Base-by-base conservation (phyloP, 179 eudicot genomes). In the Silene noctiflora region DNA sequence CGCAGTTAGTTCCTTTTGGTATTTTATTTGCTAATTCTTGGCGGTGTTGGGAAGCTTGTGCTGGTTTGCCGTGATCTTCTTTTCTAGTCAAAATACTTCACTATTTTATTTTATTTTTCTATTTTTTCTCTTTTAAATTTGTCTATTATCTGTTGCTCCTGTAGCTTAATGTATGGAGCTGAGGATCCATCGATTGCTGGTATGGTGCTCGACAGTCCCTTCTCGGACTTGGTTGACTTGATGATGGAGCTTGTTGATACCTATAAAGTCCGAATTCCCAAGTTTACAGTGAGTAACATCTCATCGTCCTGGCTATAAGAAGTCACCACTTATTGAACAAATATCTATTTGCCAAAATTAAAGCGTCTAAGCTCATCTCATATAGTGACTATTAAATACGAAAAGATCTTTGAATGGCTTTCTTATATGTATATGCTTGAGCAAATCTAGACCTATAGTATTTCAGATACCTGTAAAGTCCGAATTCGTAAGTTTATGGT, bases 181-280 rank as follows among this genome's bases (percentile, higher is more conserved):
- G 99, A 93, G 85, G 99, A 93, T 85, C 99, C 98, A 76, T 95
- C 99, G 73, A 89, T 95, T 24, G 98, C 99, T 55, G 99, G 99
- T 78, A 93, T 95, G 98, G 99, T 95, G 82, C 94, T 95, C 64
- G 99, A 95, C 79, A 95, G 99, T 81, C 99, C 99, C 75, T 95
- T 95, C 76, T 93, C 99, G 19, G 92, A 95, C 82, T 86, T 93
- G 89, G 96, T 95, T 79, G 97, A 93, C 76, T 87, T 95, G 85
- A 95, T 93, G 99, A 93, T 93, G 99, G 99, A 95, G 87, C 97
- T 95, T 75, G 99, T 95, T 75, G 99, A 95, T 77, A 95, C 99
- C 60, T 95, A 89, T 81, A 93, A 90, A 91, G 85, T 95, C 59
- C 96, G 96, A 39, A 86, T 95, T 59, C 99, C 98, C 33, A 95